Conservation (phyloP, 495 filamentous ascomycete species). For the Antarctomyces pellizariae region DNA sequence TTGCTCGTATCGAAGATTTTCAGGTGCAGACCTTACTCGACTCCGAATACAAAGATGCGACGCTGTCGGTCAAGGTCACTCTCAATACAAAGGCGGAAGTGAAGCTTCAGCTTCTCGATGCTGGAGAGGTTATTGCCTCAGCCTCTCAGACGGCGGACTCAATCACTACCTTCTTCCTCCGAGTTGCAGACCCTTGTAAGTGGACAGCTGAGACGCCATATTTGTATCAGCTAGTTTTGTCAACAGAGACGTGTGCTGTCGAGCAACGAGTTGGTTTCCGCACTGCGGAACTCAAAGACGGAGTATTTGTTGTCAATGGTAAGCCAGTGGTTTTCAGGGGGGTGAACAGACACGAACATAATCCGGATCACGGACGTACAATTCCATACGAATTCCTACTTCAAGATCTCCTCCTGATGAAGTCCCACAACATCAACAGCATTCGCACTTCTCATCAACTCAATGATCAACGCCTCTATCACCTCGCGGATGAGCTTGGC, state of each 20-base stretch:
- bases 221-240: slow-evolving; percentile 27
- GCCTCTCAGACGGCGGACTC: slow-evolving; percentile 2
- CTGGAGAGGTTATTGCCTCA: slow-evolving; percentile 6
- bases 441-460: slow-evolving; percentile 43
- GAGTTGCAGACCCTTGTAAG: slow-evolving; percentile 24
- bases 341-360: slow-evolving; percentile 47
- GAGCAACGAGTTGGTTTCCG: slow-evolving; percentile 37
- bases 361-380: slow-evolving; percentile 32
- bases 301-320: slow-evolving; percentile 37
- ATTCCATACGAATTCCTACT: slow-evolving; percentile 30
- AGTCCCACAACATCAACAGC: slow-evolving; percentile 42
- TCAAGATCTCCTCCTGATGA: slow-evolving; percentile 38
- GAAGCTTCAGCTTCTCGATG: slow-evolving; percentile 14
- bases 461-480: slow-evolving; percentile 32
- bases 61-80: slow-evolving; percentile 22
- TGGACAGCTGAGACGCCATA: slow-evolving; percentile 46
- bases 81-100: slow-evolving; percentile 16
- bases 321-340: slow-evolving; percentile 34
- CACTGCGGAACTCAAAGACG: slow-evolving; percentile 27
- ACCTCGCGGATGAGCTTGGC: slow-evolving; percentile 43
- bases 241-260: too few species aligned
- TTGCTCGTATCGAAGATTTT: slow-evolving; percentile 32
- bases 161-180: slow-evolving; percentile 15
- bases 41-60: slow-evolving; percentile 26
- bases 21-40: slow-evolving; percentile 31